phyloP scores from a whole-genome alignment of 495 filamentous ascomycete genomes.

The Aspergillus incahuasiensis region DNA sequence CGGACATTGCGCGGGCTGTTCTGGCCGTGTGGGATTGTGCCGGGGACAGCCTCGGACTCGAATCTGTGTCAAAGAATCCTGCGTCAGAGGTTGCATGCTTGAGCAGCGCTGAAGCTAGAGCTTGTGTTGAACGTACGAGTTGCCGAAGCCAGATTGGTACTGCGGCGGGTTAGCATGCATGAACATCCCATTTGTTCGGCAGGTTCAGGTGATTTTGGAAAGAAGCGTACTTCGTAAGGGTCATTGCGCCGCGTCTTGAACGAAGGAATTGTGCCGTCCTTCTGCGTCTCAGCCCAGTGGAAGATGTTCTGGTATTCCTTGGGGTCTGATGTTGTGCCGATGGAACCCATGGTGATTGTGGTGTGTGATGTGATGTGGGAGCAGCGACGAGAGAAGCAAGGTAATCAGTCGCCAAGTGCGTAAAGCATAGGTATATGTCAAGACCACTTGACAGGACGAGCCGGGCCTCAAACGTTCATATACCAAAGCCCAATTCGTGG shows the following conservation, averaged over 20 bases:
- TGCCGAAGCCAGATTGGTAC: slow-evolving; percentile 53
- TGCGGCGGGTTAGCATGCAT: slow-evolving; percentile 23
- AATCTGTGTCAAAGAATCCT: slow-evolving; percentile 28
- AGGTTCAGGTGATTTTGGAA: no score
- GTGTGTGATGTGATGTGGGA: background rate
- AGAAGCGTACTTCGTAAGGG: slow-evolving; percentile 44
- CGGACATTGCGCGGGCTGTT: slow-evolving; percentile 44
- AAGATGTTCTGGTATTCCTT: slow-evolving; percentile 53
- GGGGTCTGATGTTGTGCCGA: slow-evolving; percentile 25
- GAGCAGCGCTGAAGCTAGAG: slow-evolving; percentile 7
- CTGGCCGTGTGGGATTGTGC: slow-evolving; percentile 46
- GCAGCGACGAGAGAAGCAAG: background rate
- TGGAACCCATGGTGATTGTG: slow-evolving; percentile 31
- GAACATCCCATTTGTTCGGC: no score
- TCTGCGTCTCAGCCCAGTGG: slow-evolving; percentile 55
- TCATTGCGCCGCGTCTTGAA: slow-evolving; percentile 48
- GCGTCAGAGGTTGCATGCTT: slow-evolving; percentile 27
- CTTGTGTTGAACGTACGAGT: slow-evolving; percentile 36
- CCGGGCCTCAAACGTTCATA: background rate
- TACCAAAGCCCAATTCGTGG: background rate
- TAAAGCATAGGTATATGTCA: background rate
- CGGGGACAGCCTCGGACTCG: slow-evolving; percentile 44
- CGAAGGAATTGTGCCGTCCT: slow-evolving; percentile 45
- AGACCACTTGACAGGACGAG: background rate
- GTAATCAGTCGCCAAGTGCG: background rate